These are phyloP conservation scores for Tolypocladium guangdongense DNA, from an alignment of 2,329 filamentous ascomycete species.

Conservation along the genomic window DNA sequence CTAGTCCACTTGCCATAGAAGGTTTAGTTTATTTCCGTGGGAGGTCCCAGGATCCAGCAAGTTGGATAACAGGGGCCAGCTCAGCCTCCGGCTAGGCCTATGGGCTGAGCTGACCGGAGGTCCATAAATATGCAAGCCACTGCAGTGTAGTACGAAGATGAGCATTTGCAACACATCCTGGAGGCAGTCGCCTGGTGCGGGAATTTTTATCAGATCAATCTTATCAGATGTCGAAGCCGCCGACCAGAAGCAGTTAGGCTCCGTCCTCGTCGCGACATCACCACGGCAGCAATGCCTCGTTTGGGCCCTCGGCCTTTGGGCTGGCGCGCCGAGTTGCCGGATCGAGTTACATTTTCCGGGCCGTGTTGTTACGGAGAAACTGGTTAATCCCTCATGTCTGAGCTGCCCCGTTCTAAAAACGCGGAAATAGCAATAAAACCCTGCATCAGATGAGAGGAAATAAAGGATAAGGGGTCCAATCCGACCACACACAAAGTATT, in stretches of 20 bases:
- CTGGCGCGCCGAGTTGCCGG: background rate
- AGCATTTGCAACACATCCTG: no score
- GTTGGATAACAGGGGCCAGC: background rate
- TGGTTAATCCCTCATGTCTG: background rate
- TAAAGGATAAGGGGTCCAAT: no score
- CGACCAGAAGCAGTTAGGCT: background rate
- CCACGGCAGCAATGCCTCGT: background rate
- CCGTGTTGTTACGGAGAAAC: background rate
- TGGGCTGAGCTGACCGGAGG: background rate
- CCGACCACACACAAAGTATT: no score
- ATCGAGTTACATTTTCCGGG: background rate
- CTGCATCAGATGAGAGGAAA: no score
- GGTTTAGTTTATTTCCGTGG: background rate
- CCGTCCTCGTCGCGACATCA: background rate
- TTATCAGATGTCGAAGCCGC: background rate
- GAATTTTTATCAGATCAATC: conserved; percentile 5
- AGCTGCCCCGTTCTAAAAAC: background rate
- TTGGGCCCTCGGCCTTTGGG: background rate
- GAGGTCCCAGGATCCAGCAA: background rate
- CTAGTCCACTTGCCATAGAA: background rate
- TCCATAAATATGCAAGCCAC: background rate
- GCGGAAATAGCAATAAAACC: no score
- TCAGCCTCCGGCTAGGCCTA: no score
- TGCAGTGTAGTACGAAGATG: no score
- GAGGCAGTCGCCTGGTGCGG: background rate